Percentiles rank a stretch among this genome's conserved stretches.
These are phyloP conservation scores for Lodderomyces elongisporus DNA, from an alignment of 1,139 yeast genomes.

Conservation along the genomic window DNA sequence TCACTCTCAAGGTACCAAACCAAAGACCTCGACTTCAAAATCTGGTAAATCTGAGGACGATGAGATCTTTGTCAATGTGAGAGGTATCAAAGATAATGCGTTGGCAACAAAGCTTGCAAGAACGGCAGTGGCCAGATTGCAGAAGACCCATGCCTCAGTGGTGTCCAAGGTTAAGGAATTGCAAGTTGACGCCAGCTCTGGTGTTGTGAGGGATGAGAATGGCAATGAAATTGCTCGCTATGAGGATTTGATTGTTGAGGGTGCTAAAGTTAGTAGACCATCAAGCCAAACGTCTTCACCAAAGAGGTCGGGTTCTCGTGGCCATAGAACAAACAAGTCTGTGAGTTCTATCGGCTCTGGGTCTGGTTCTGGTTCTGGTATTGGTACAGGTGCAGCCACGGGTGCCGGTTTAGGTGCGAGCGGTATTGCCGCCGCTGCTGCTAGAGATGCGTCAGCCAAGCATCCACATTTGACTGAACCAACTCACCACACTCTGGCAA, in stretches of 20 bases:
- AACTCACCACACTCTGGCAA: conserved; percentile 5
- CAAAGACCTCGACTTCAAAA: conserved; percentile 1
- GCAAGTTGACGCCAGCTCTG: conserved; percentile 28
- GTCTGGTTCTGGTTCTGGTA: conserved; percentile 4
- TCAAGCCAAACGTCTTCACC: conserved; percentile 2
- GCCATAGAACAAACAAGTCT: background rate
- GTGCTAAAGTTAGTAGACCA: conserved; percentile 1
- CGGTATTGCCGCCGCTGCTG: conserved; percentile 9
- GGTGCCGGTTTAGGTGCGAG: conserved; percentile 9
- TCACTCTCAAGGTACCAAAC: conserved; percentile 5
- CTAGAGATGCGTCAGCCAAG: conserved; percentile 6
- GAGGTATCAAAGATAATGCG: conserved; percentile 24
- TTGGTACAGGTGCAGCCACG: conserved; percentile 10
- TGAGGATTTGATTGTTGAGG: conserved; percentile 11
- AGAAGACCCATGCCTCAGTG: conserved; percentile 22
- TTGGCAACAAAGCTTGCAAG: conserved; percentile 30
- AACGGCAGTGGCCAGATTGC: conserved; percentile 23
- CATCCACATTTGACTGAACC: conserved; percentile 7
- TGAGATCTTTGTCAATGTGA: conserved; percentile 24
- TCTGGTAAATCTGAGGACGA: conserved; percentile 6
- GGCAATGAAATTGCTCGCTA: conserved; percentile 17
- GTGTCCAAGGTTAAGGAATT: conserved; percentile 23
- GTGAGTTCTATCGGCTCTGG: no score
- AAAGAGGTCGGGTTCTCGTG: no score
- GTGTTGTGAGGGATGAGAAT: conserved; percentile 28